These are phyloP conservation scores for Hyaloperonospora arabidopsidis DNA, from an alignment of 352 stramenopile genomes.

Conservation along the genomic window DNA sequence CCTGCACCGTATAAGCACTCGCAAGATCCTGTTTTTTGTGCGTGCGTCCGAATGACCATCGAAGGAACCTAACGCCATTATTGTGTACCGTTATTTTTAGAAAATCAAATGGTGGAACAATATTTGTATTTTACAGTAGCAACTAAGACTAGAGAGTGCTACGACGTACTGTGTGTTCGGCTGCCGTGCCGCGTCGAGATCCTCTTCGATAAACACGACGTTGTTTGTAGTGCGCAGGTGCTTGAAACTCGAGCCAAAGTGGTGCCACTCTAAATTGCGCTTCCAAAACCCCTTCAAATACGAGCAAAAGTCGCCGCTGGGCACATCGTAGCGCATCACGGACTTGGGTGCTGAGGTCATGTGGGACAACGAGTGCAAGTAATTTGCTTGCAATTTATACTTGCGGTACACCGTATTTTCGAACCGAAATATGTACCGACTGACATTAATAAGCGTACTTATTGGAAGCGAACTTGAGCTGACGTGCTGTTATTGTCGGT, in stretches of 20 bases:
- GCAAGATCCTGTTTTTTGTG: conserved; percentile 66
- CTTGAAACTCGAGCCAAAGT: conserved; percentile 71
- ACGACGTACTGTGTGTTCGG: conserved; percentile 53
- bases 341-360: too few species aligned
- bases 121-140: background rate
- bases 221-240: conserved; percentile 77
- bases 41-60: conserved; percentile 70
- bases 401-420: too few species aligned
- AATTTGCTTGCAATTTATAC: too few species aligned
- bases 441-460: too few species aligned
- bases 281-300: conserved; percentile 81
- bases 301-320: conserved; percentile 53
- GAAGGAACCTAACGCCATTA: conserved; percentile 47
- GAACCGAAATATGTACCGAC: too few species aligned
- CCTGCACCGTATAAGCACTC: conserved; percentile 74
- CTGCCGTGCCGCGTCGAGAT: conserved; percentile 56
- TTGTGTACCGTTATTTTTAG: too few species aligned
- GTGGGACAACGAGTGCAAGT: too few species aligned
- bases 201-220: conserved; percentile 74
- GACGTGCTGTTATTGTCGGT: too few species aligned
- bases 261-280: conserved; percentile 71
- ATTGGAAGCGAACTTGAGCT: too few species aligned
- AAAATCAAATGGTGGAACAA: background rate
- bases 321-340: conserved; percentile 43
- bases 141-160: too few species aligned